A percentile compares a stretch with the other conserved stretches of the same genome.
phyloP scores from a whole-genome alignment of 2,329 filamentous ascomycete genomes.

The Talaromyces sp. region DNA sequence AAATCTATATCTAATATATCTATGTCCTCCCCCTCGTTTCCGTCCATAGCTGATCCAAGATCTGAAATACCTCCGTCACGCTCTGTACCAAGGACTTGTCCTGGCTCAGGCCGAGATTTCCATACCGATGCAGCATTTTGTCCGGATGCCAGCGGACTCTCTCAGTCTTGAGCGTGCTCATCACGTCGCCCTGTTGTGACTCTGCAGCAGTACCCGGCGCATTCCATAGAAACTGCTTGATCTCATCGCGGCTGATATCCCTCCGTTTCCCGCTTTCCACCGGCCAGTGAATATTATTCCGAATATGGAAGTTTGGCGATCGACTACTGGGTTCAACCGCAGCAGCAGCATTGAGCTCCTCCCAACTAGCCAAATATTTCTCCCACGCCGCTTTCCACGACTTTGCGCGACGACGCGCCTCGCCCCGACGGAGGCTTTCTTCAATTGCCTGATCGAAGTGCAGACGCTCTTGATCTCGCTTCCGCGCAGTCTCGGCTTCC shows the following conservation, averaged over 20 bases:
- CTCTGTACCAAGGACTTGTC: slow-evolving; percentile 60
- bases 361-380: slow-evolving; percentile 62
- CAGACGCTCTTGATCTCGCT: slow-evolving; percentile 21
- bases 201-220: slow-evolving; percentile 31
- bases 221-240: slow-evolving; percentile 65
- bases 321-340: neutral
- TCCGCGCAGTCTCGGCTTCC: slow-evolving; percentile 26
- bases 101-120: slow-evolving; percentile 62
- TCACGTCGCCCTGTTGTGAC: slow-evolving; percentile 24
- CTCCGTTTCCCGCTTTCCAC: slow-evolving; percentile 55
- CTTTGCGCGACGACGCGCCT: slow-evolving; percentile 48
- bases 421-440: slow-evolving; percentile 60
- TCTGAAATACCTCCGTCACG: slow-evolving; percentile 88
- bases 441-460: slow-evolving; percentile 61
- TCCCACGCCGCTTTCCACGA: slow-evolving; percentile 58
- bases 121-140: slow-evolving; percentile 88
- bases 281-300: slow-evolving; percentile 64
- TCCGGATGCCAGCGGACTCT: slow-evolving; percentile 95
- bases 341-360: slow-evolving; percentile 33
- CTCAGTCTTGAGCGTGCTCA: slow-evolving; percentile 67
- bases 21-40: slow-evolving; percentile 44
- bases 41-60: slow-evolving; percentile 75
- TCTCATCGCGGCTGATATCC: slow-evolving; percentile 54
- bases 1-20: neutral
- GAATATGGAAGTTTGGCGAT: slow-evolving; percentile 20